Evolutionary conservation across 2,329 filamentous ascomycete genomes (phyloP).

Genomic region (Ceratocystis eucalypticola): DNA sequence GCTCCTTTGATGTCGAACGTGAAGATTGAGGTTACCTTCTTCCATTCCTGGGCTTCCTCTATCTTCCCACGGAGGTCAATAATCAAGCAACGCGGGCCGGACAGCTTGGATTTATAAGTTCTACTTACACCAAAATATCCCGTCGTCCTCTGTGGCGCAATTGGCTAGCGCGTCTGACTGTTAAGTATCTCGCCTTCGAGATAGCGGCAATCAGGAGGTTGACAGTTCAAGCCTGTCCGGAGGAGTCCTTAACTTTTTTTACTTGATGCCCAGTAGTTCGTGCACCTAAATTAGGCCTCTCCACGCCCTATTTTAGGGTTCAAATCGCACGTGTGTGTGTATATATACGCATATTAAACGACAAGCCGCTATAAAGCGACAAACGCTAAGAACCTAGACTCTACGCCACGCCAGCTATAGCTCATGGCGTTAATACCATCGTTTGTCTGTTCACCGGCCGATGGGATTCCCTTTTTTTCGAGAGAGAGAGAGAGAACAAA

Average conservation of each 20-base stretch:
- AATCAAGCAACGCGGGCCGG: too few relatives aligned
- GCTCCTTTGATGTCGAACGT: too few relatives aligned
- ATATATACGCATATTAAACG: neutral
- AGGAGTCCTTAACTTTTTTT: neutral
- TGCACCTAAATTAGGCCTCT: too few relatives aligned
- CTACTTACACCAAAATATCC: neutral
- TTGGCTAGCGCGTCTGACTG: slow-evolving; percentile 49
- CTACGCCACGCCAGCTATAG: neutral
- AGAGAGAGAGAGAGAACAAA: neutral
- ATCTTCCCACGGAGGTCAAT: too few relatives aligned
- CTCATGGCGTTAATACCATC: neutral
- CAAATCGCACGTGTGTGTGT: neutral
- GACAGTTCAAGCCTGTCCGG: slow-evolving; percentile 9
- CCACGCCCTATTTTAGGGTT: neutral
- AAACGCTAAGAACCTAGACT: neutral
- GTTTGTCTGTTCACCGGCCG: neutral
- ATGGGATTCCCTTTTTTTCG: neutral
- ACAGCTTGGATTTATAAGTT: neutral
- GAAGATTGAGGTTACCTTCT: too few relatives aligned
- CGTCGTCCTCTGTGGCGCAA: slow-evolving; percentile 29
- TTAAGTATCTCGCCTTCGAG: slow-evolving; percentile 26
- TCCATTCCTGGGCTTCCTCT: too few relatives aligned
- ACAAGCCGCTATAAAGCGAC: neutral
- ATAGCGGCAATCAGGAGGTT: slow-evolving; percentile 1
- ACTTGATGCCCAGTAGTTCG: neutral